Evolutionary conservation across 2,329 filamentous ascomycete genomes (phyloP), one percentile per base, ranked within the genome.

Genomic region (Metarhizium guizhouense): DNA sequence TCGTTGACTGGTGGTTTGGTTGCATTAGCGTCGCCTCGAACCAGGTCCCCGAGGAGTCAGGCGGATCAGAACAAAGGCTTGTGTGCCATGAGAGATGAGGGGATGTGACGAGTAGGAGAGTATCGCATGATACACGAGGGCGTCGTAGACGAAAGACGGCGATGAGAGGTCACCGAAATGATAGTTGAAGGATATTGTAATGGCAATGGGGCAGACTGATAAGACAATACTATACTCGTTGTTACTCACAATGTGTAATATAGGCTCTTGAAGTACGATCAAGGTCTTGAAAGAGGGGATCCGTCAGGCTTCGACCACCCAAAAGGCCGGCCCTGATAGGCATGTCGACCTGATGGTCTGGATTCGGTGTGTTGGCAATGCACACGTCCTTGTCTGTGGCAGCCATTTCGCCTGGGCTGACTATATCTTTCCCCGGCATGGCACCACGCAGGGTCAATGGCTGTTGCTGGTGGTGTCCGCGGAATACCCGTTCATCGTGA

Each of bases 241-340:
- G 8, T 13, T 3, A 70, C 76, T 64, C 64, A 81, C 78, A 81
- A 56, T 81, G 77, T 42, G 72, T 68, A 47, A 81, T 67, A 63
- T 81, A 81, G 59, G 71, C 70, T 57, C 76, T 68, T 32, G 74
- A 74, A 47, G 68, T 69, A 20, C 59, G 66, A 59, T 75, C 73
- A 47, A 84, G 72, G 59, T 81, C 76, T 60, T 81, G 77, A 56
- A 83, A 73, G 49, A 83, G 61, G 13, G 81, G 81, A 63, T 84
- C 81, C 32, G 76, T 72, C 51, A 82, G 67, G 34, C 72, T 64
- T 16, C 62, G 56, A 14, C 20, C 32, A 6, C 48, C 29, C 6
- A 42, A 30, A 6, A 52, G 7, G 2, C n/a, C 14, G 14, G 36
- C 16, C 30, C 25, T 20, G 18, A 25, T 36, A 20, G 20, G 18